Evolutionary conservation across 306 rosid genomes (phyloP).

Genomic region (Citrullus amarus): DNA sequence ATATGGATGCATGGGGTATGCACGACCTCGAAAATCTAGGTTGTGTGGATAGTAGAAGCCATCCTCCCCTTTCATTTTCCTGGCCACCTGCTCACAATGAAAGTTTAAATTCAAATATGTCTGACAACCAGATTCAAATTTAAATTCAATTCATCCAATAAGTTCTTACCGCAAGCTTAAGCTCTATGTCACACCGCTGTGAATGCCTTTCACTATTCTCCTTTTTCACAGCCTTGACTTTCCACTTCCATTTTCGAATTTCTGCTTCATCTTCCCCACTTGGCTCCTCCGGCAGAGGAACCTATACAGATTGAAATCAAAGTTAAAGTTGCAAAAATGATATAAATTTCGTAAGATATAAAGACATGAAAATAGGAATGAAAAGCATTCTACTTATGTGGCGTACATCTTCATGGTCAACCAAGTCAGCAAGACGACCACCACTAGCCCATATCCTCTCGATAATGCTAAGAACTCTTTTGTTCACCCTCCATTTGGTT

Average conservation of each 20-base stretch:
- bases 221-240: constrained; percentile 55
- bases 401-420: constrained; percentile 72
- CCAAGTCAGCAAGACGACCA: constrained; percentile 71
- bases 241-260: constrained; percentile 91
- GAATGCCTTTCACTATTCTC: constrained; percentile 75
- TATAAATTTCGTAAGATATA: constrained; percentile 3
- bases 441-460: constrained; percentile 94
- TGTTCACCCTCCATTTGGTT: constrained; percentile 87
- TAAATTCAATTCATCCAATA: neutral
- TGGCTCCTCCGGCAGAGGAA: constrained; percentile 70
- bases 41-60: constrained; percentile 97
- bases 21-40: constrained; percentile 95
- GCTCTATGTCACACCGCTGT: constrained; percentile 83
- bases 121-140: neutral
- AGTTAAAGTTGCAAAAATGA: neutral
- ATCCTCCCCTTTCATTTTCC: constrained; percentile 93
- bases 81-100: constrained; percentile 58
- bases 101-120: neutral
- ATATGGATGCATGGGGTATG: constrained; percentile 95
- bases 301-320: constrained; percentile 21
- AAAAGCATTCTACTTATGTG: neutral
- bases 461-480: constrained; percentile 58
- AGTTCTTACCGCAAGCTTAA: constrained; percentile 80
- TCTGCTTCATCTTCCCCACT: constrained; percentile 65
- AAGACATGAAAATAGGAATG: constrained; percentile 4